These are phyloP conservation scores for Rhynchospora breviuscula DNA, from an alignment of 176 grass and related monocot species.

Conservation along the genomic window DNA sequence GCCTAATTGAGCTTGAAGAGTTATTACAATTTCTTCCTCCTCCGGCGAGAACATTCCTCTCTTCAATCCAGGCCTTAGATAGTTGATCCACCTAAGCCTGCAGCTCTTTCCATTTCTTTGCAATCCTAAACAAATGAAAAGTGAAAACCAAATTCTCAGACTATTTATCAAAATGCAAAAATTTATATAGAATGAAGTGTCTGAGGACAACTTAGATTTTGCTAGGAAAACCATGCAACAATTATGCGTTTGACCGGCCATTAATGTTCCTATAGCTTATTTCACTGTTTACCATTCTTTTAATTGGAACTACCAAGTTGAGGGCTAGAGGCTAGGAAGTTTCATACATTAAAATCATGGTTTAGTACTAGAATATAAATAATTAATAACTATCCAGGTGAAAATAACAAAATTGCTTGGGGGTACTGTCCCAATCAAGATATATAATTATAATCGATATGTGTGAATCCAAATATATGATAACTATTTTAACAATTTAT, in stretches of 20 bases:
- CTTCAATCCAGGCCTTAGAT: conserved; percentile 66
- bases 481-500: not conserved
- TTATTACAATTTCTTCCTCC: conserved; percentile 63
- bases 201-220: not conserved
- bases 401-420: not conserved
- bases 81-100: conserved; percentile 88
- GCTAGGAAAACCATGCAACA: not conserved
- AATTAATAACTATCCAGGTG: no score
- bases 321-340: not conserved
- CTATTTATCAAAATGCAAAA: not conserved
- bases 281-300: not conserved
- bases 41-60: conserved; percentile 60
- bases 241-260: not conserved
- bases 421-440: not conserved
- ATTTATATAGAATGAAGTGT: not conserved
- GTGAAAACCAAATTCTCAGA: not conserved
- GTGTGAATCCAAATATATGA: not conserved
- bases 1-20: conserved; percentile 65
- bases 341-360: no score
- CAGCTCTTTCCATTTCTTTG: conserved; percentile 93
- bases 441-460: not conserved
- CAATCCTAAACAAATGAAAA: conserved; percentile 35
- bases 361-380: no score
- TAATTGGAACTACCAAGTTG: not conserved
- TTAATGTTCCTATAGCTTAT: not conserved